Conservation (phyloP, 768 basidiomycete genomes). For the Pulveroboletus sp. region DNA sequence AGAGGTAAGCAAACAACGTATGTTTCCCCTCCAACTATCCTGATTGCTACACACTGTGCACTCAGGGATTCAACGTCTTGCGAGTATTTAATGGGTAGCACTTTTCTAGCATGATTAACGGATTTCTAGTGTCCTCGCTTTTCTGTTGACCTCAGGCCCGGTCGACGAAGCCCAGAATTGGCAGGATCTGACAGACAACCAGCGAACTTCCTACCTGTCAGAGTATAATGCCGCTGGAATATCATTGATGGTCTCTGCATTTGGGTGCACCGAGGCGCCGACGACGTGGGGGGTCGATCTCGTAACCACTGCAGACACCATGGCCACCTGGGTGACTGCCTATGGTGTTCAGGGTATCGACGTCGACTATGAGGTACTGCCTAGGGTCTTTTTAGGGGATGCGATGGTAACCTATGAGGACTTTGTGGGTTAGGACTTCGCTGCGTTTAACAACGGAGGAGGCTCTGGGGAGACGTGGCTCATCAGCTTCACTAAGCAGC, state of each 20-base stretch:
- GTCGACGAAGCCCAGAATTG: conserved; percentile 45
- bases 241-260: conserved; percentile 51
- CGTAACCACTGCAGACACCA: conserved; percentile 35
- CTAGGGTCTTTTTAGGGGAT: background rate
- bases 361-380: conserved; percentile 45
- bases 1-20: conserved; percentile 26
- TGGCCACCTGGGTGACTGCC: conserved; percentile 44
- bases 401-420: background rate
- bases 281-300: conserved; percentile 41
- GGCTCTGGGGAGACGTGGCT: conserved; percentile 39
- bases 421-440: conserved; percentile 25
- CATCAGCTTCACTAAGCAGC: conserved; percentile 29
- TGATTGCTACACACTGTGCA: background rate
- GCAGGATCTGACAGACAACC: conserved; percentile 32
- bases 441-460: conserved; percentile 29
- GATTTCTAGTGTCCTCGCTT: conserved; percentile 34
- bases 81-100: conserved; percentile 1
- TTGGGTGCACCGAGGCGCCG: conserved; percentile 42
- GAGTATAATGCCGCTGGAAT: conserved; percentile 52
- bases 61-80: conserved; percentile 33
- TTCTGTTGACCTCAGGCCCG: conserved; percentile 38
- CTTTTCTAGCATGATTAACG: background rate
- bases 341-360: conserved; percentile 49
- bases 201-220: conserved; percentile 39
- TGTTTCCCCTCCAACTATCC: background rate